These are phyloP conservation scores for Termitomyces eurrhizus DNA, from an alignment of 768 basidiomycete genomes.

Conservation along the genomic window DNA sequence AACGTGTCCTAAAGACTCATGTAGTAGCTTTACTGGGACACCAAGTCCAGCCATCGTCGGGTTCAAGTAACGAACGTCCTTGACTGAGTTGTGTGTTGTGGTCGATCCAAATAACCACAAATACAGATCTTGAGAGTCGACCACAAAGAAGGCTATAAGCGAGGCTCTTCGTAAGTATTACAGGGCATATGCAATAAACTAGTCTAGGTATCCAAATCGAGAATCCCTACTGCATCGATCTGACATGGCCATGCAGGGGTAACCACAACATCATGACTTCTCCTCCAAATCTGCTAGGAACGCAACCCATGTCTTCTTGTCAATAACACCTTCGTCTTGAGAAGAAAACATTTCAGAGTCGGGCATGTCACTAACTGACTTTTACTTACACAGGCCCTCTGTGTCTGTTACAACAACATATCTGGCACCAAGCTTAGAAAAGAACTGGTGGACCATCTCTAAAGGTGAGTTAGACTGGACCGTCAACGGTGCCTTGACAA, in stretches of 20 bases:
- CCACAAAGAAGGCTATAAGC: too few relatives aligned
- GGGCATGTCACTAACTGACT: background rate
- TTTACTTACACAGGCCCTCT: slow-evolving; percentile 71
- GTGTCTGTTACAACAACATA: slow-evolving; percentile 84
- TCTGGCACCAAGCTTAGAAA: slow-evolving; percentile 89
- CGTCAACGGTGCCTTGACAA: slow-evolving; percentile 74
- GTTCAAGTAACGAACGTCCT: slow-evolving; percentile 12
- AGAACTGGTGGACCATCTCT: slow-evolving; percentile 90
- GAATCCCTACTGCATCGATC: background rate
- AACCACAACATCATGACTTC: slow-evolving; percentile 26
- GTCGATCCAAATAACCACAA: slow-evolving; percentile 18
- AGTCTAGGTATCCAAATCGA: background rate
- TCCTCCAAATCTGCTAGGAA: slow-evolving; percentile 78
- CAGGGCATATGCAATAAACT: background rate
- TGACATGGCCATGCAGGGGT: background rate
- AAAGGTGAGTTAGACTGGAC: slow-evolving; percentile 83
- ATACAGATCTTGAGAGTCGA: slow-evolving; percentile 1
- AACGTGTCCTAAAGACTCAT: slow-evolving; percentile 94
- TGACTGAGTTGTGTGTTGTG: slow-evolving; percentile 8
- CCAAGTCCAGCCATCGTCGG: slow-evolving; percentile 69
- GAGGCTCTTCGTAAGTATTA: background rate
- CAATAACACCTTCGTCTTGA: slow-evolving; percentile 84
- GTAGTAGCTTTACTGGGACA: slow-evolving; percentile 93
- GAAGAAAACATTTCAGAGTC: background rate
- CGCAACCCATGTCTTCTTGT: slow-evolving; percentile 92